Conservation (phyloP, 2,329 filamentous ascomycete genomes). For the Fusarium euwallaceae region DNA sequence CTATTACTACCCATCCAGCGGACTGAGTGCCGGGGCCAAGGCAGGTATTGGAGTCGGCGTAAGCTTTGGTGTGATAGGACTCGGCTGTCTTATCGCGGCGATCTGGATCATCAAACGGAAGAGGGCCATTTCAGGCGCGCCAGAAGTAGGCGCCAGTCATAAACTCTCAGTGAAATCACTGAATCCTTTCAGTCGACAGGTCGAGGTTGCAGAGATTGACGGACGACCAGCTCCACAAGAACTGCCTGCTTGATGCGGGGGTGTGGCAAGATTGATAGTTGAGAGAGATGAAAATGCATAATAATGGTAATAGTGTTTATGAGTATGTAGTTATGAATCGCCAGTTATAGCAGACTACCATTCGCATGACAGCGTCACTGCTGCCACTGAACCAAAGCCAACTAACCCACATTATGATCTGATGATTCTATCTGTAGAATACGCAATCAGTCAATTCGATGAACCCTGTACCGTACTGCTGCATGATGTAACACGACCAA, state of each 20-base stretch:
- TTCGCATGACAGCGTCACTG: neutral
- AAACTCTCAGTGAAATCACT: neutral
- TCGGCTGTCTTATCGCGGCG: neutral
- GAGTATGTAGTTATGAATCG: neutral
- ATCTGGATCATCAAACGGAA: neutral
- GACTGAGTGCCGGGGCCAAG: neutral
- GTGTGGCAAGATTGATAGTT: neutral
- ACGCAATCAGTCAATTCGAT: neutral
- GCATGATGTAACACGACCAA: constrained; percentile 1
- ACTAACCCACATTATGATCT: neutral
- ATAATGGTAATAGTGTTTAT: too few relatives aligned
- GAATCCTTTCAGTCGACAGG: neutral
- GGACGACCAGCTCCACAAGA: neutral
- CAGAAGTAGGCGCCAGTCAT: too few relatives aligned
- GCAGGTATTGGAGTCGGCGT: neutral
- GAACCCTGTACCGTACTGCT: neutral
- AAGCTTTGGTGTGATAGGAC: neutral
- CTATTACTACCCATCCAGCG: neutral
- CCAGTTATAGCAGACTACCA: neutral
- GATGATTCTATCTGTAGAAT: neutral
- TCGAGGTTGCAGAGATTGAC: neutral
- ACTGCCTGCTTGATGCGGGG: neutral
- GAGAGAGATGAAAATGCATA: too few relatives aligned
- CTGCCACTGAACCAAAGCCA: neutral
- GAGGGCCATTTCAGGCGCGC: neutral